Evolutionary conservation across 2,329 filamentous ascomycete genomes (phyloP).

Genomic region (Aspergillus sp.): DNA sequence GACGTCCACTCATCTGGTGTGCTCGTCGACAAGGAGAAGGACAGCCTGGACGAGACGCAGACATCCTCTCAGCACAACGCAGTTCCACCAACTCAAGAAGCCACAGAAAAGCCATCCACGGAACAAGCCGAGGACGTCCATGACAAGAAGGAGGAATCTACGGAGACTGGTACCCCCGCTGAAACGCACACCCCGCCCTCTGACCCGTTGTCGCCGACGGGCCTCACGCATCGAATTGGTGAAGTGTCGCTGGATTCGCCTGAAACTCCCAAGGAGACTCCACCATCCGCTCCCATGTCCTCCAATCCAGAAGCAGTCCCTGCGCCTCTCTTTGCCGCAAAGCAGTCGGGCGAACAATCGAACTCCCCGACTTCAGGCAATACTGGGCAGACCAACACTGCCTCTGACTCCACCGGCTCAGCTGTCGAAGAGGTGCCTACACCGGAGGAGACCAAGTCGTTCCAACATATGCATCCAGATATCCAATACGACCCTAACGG

Average conservation of each 20-base stretch:
- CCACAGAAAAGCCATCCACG: constrained; percentile 3
- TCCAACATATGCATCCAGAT: constrained; percentile 30
- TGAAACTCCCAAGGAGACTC: constrained; percentile 46
- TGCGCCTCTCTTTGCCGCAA: constrained; percentile 62
- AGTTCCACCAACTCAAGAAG: constrained; percentile 21
- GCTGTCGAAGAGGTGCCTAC: constrained; percentile 19
- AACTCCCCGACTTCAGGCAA: constrained; percentile 17
- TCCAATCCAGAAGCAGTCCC: constrained; percentile 68
- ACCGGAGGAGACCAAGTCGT: constrained; percentile 21
- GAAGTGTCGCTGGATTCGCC: constrained; percentile 61
- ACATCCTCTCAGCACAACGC: constrained; percentile 26
- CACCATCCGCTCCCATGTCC: constrained; percentile 33
- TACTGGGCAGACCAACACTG: constrained; percentile 18
- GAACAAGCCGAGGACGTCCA: neutral
- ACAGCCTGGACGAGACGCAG: constrained; percentile 58
- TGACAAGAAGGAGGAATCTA: neutral
- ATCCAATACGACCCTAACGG: constrained; percentile 62
- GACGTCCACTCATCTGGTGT: constrained; percentile 73
- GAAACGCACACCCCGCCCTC: constrained; percentile 21
- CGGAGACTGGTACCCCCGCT: constrained; percentile 12
- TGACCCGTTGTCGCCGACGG: constrained; percentile 50
- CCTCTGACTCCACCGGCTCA: constrained; percentile 12
- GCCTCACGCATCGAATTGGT: constrained; percentile 55
- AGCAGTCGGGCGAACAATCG: constrained; percentile 25
- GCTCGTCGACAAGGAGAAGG: constrained; percentile 69